A percentile compares a stretch with the other conserved stretches of the same genome.
These are phyloP conservation scores for Suhomyces emberorum DNA, from an alignment of 805 yeast species.

Conservation along the genomic window DNA sequence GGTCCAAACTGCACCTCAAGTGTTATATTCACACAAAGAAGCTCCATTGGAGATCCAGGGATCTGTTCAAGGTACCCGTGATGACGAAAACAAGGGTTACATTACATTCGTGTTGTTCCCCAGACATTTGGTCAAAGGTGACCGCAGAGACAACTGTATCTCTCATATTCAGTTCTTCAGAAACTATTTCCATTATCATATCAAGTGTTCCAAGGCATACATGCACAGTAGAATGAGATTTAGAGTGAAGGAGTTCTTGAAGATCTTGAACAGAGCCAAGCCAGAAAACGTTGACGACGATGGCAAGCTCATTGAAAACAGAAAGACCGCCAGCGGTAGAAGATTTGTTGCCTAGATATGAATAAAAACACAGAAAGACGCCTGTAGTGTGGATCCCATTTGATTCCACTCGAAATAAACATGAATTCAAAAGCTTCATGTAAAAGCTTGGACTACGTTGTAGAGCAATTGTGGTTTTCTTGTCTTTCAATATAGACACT, in stretches of 20 bases:
- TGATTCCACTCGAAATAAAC: no score
- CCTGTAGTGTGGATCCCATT: no score
- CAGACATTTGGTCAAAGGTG: conserved; percentile 61
- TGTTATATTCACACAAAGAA: conserved; percentile 80
- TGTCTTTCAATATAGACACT: no score
- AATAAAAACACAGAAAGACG: no score
- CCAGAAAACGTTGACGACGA: conserved; percentile 84
- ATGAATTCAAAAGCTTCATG: no score
- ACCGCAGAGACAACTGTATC: conserved; percentile 79
- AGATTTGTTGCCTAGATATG: conserved; percentile 52
- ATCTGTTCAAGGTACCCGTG: conserved; percentile 43
- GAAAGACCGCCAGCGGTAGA: conserved; percentile 73
- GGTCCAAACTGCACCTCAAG: conserved; percentile 98
- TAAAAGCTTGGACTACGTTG: no score
- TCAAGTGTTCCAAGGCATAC: conserved; percentile 96
- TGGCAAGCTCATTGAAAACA: conserved; percentile 40
- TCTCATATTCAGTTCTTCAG: conserved; percentile 90
- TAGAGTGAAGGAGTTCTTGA: conserved; percentile 89
- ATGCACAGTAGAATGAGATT: conserved; percentile 98
- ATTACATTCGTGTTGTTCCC: conserved; percentile 77
- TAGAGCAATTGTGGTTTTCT: no score
- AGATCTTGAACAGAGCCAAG: conserved; percentile 94
- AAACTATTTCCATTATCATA: conserved; percentile 97
- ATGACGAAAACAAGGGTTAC: conserved; percentile 45
- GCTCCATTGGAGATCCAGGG: conserved; percentile 78